Evolutionary conservation across 495 filamentous ascomycete species (phyloP), one percentile per base, ranked within the genome.

Genomic region (Lepraria neglecta): DNA sequence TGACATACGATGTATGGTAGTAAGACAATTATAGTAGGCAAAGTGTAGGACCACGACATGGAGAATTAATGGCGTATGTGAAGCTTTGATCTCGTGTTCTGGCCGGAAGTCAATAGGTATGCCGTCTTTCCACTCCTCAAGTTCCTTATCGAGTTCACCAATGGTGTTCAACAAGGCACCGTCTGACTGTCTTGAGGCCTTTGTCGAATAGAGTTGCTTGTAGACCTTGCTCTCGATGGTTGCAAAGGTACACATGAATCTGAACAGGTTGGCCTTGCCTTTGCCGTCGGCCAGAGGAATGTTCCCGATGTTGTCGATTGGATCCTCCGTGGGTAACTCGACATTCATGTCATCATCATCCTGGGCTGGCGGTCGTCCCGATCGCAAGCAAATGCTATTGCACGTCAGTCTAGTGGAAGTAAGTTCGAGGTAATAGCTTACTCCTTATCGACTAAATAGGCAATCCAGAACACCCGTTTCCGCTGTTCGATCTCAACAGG

Each of bases 321-420:
- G 95, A 64, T 97, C 87, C 62, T 91, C 90, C 59, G 89, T 92
- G 19, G 94, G 94, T 56, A 97, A 79, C 44, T 97, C 92, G 31
- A 97, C 94, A 70, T 95, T 97, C 87, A 96, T 95, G 69, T 98
- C 94, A 72, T 97, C 91, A 68, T 97, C 94, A 69, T 97, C 92
- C 70, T 97, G 95, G 15, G 90, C 89, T 19, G 92, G 92, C 28
- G 94, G 94, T 57, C 94, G 84, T 38, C 94, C 94, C 19, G 91
- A 94, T 35, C 94, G 84, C 33, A 98, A 82, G 71, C 92, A 96
- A 62, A 97, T 84, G 68, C 82, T 85, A 56, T 17, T 27, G 1
- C 45, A n/a, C 63, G 68, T 73, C 54, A 73, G 66, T 17, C 33
- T 24, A 21, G 19, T 17, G 0, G 31, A 14, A 6, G 14, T 15